These are phyloP conservation scores for Cocos nucifera DNA, from an alignment of 176 grass and related monocot species.

Conservation along the genomic window DNA sequence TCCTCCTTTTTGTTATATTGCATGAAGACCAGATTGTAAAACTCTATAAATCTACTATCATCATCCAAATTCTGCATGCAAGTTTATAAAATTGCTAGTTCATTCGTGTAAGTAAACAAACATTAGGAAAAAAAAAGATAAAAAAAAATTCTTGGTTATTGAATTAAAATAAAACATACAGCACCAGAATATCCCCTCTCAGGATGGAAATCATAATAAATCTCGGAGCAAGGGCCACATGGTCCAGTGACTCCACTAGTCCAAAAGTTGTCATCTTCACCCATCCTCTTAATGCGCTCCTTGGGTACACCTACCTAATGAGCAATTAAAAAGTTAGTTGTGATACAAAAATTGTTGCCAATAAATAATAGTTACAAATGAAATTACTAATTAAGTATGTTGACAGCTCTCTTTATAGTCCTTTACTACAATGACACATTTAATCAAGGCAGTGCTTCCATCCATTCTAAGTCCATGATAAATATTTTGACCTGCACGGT, in stretches of 20 bases:
- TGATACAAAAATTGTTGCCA: too few species aligned
- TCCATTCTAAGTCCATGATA: too few species aligned
- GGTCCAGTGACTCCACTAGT: constrained; percentile 83
- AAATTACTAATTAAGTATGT: too few species aligned
- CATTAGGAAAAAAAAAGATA: constrained; percentile 2
- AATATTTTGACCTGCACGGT: too few species aligned
- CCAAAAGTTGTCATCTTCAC: constrained; percentile 97
- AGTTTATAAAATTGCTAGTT: constrained; percentile 63
- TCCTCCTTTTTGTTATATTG: constrained; percentile 99
- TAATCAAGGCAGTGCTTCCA: too few species aligned
- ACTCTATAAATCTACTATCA: constrained; percentile 92
- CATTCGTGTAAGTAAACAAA: constrained; percentile 20
- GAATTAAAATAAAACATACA: constrained; percentile 41
- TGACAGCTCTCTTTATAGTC: too few species aligned
- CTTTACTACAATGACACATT: too few species aligned
- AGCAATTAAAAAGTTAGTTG: too few species aligned
- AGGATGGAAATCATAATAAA: constrained; percentile 94
- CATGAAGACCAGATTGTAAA: constrained; percentile 99
- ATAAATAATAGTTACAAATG: too few species aligned
- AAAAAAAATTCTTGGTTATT: constrained; percentile 7
- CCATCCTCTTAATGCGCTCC: constrained; percentile 90
- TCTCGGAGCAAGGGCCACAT: constrained; percentile 97
- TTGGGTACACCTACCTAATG: constrained; percentile 75
- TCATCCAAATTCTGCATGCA: constrained; percentile 87
- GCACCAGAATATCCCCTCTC: constrained; percentile 58